These are phyloP conservation scores for Vitis cinerea DNA, from an alignment of 164 flowering plant species.

Conservation along the genomic window DNA sequence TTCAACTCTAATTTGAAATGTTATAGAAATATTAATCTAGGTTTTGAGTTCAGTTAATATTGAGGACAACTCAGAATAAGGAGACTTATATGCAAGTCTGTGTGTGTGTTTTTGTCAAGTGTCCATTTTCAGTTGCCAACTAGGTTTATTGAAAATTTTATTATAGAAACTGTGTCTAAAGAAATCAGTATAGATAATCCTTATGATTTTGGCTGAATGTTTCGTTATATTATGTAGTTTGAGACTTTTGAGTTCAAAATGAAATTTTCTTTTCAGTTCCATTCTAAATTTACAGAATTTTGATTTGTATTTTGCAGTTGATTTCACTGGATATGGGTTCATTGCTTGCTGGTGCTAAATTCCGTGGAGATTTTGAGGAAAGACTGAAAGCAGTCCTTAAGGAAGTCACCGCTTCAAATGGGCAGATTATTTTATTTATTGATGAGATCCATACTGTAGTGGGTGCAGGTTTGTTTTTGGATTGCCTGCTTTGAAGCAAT, in stretches of 20 bases:
- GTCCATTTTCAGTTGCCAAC: no score
- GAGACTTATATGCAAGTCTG: no score
- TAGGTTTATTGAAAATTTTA: no score
- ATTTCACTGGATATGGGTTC: conserved; percentile 97
- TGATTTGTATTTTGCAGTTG: conserved; percentile 43
- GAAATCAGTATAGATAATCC: no score
- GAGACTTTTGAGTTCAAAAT: background rate
- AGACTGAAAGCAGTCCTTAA: conserved; percentile 95
- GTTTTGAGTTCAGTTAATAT: no score
- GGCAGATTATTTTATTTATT: conserved; percentile 88
- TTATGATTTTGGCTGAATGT: no score
- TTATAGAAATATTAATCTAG: no score
- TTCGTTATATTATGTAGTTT: background rate
- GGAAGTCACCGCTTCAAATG: conserved; percentile 94
- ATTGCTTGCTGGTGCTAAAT: conserved; percentile 91
- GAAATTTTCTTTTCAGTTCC: background rate
- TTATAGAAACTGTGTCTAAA: no score
- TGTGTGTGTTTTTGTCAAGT: no score
- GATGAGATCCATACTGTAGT: conserved; percentile 99
- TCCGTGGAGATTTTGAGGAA: conserved; percentile 97
- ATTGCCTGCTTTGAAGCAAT: background rate
- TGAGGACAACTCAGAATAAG: no score
- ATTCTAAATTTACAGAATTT: conserved; percentile 1
- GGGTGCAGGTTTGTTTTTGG: conserved; percentile 77
- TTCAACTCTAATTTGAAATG: no score